Percentiles rank a stretch among this genome's conserved stretches.
Conservation (phyloP, 164 flowering plant species). For the Sextonia rubra region DNA sequence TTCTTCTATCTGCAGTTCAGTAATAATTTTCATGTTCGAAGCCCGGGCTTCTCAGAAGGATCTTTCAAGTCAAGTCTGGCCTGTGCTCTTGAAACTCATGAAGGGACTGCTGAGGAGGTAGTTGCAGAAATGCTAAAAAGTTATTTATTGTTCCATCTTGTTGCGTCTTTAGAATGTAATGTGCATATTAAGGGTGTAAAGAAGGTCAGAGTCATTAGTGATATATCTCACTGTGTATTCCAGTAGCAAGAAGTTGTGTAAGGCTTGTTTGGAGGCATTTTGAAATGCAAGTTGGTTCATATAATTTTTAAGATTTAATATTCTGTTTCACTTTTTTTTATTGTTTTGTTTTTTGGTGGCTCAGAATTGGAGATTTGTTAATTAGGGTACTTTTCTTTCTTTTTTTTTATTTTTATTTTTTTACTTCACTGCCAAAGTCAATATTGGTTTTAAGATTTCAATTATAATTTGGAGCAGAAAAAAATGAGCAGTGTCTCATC, state of each 20-base stretch:
- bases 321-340: neutral
- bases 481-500: neutral
- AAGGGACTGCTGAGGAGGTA: constrained; percentile 92
- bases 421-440: neutral
- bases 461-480: neutral
- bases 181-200: neutral
- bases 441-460: neutral
- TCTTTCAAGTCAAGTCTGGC: constrained; percentile 50
- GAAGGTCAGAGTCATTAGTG: no score
- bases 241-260: neutral
- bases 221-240: neutral
- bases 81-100: constrained; percentile 55
- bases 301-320: neutral
- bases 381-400: neutral
- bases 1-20: constrained; percentile 51
- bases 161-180: neutral
- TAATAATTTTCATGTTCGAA: constrained; percentile 43
- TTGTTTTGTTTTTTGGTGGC: neutral
- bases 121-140: neutral
- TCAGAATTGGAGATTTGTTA: neutral
- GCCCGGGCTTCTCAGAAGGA: constrained; percentile 23
- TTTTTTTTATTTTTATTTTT: no score
- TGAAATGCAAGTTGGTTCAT: neutral
- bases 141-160: neutral
- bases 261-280: neutral